These are phyloP conservation scores for Tulasnella sp. DNA, from an alignment of 768 basidiomycete species.

Conservation along the genomic window DNA sequence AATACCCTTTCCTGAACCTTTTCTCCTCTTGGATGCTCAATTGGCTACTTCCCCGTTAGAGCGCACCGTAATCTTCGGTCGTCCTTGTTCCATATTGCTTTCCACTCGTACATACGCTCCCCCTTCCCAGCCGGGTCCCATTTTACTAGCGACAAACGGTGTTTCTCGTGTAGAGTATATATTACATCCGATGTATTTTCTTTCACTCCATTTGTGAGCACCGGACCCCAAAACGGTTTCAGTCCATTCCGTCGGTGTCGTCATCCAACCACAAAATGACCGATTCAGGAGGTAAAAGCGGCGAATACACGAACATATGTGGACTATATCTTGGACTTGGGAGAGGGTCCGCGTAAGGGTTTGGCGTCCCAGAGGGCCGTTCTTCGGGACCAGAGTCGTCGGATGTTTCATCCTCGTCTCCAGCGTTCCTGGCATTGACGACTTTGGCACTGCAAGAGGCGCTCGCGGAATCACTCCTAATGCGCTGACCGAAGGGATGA, in stretches of 20 bases:
- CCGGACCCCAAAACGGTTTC: neutral
- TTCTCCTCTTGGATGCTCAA: neutral
- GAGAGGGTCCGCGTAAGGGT: no score
- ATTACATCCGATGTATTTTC: neutral
- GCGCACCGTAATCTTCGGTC: neutral
- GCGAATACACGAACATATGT: no score
- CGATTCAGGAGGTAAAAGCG: no score
- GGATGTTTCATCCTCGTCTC: neutral
- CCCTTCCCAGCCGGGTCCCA: neutral
- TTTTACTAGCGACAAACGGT: neutral
- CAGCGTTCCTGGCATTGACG: no score
- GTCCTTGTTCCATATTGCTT: neutral
- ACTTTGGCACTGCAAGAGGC: no score
- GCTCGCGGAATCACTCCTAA: no score
- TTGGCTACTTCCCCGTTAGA: neutral
- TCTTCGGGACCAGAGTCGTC: neutral
- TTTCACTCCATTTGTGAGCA: neutral
- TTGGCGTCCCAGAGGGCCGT: no score
- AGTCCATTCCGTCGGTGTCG: neutral
- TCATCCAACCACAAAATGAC: neutral
- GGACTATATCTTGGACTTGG: no score
- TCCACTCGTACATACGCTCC: neutral
- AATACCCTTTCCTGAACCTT: conserved; percentile 35
- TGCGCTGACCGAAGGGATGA: no score
- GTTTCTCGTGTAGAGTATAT: neutral